Conservation (phyloP, 169 alveolate species). For the Plasmodium chabaudi region DNA sequence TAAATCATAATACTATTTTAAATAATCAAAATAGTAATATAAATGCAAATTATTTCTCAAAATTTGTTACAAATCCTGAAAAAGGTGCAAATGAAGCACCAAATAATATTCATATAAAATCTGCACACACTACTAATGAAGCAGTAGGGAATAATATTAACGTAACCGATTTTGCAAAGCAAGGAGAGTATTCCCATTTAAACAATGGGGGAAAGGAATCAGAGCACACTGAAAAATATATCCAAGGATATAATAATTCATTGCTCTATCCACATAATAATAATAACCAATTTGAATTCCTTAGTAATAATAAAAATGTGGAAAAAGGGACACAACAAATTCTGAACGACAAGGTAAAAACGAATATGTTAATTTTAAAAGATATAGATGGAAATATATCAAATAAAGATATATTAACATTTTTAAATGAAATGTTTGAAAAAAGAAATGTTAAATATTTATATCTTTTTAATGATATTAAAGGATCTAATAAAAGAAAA, state of each 20-base stretch:
- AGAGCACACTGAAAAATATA: background rate
- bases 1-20: slow-evolving; percentile 3
- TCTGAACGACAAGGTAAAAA: slow-evolving; percentile 14
- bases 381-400: slow-evolving; percentile 64
- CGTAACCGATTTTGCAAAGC: no score
- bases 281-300: background rate
- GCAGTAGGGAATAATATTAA: background rate
- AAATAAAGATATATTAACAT: slow-evolving; percentile 38
- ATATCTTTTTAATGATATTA: slow-evolving; percentile 61
- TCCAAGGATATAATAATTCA: background rate
- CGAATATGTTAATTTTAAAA: slow-evolving; percentile 62
- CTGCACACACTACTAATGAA: background rate
- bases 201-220: background rate
- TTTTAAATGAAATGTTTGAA: slow-evolving; percentile 50
- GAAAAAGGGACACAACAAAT: slow-evolving; percentile 28
- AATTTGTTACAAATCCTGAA: background rate
- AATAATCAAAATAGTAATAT: background rate
- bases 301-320: slow-evolving; percentile 12
- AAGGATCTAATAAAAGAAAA: slow-evolving; percentile 44
- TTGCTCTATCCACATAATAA: background rate
- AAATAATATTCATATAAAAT: background rate
- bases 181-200: background rate
- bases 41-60: background rate
- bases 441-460: slow-evolving; percentile 43
- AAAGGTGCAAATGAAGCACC: background rate